Base-by-base conservation (phyloP, 768 basidiomycete species). In the Mycena olivaceomarginata region DNA sequence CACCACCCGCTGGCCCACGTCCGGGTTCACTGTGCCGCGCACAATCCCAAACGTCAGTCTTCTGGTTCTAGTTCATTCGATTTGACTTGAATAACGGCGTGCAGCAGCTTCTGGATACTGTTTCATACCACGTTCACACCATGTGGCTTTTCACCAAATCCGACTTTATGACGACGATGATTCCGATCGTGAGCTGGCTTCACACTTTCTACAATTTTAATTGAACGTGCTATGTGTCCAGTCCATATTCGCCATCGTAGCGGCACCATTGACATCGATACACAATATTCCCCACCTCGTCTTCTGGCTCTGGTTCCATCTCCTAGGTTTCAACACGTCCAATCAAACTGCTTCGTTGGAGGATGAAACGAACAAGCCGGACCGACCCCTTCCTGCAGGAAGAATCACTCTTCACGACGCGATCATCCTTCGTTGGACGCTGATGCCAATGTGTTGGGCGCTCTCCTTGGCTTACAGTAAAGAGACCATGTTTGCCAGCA, bases 221-320 rank as follows among this genome's bases (percentile, higher is more conserved):
- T 12, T 37, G 31, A 37, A 20, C 8, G n/a, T 1, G 12, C 15
- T 5, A 9, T 25, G 45, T 57, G 4, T 31, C 31, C 9, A 76
- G 70, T 63, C 72, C 5, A 10, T 76, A 9, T 75, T 83, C 77
- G 81, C 79, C 15, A 75, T 83, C 10, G 76, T 77, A 12, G 70
- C 79, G 5, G 76, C 79, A 16, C 79, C 76, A 43, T 67, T 80
- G 7, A 66, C 69, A 16, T 75, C 77, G 53, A 18, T 69, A 3
- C 63, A 40, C 39, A 74, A 74, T 20, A 16, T 82, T 16, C 76
- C 76, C 7, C 82, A 84, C 16, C 79, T 85, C 7, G 57, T 86
- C 1, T 68, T 83, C 12, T 88, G 88, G 87, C 75, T 87, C n/a
- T 88, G 83, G 85, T 65, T 86, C 25, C 88, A 89, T 57, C 80